These are phyloP conservation scores for Posidonia oceanica DNA, from an alignment of 116 monocot species.

Conservation along the genomic window DNA sequence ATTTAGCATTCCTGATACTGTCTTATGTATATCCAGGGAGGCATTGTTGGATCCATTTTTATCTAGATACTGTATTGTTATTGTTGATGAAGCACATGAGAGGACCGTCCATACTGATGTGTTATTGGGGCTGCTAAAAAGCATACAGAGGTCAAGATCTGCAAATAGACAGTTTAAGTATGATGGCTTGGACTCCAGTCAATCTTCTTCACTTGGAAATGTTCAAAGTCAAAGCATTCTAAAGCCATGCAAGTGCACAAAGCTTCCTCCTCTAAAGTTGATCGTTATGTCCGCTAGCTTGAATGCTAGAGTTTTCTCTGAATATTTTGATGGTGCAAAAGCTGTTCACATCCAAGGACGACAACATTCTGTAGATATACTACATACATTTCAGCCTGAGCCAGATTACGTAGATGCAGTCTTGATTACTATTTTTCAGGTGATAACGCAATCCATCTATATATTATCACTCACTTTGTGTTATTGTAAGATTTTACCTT, in stretches of 20 bases:
- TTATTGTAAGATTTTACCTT: background rate
- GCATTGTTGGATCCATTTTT: slow-evolving; percentile 76
- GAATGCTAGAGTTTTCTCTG: slow-evolving; percentile 85
- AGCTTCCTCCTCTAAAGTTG: slow-evolving; percentile 64
- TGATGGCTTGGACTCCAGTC: slow-evolving; percentile 8
- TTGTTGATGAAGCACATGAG: slow-evolving; percentile 99
- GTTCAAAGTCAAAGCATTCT: slow-evolving; percentile 10
- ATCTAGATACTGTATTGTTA: slow-evolving; percentile 68
- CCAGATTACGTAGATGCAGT: slow-evolving; percentile 79
- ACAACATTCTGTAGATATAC: slow-evolving; percentile 75
- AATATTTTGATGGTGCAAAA: slow-evolving; percentile 85
- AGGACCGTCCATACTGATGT: slow-evolving; percentile 97
- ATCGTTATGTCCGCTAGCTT: slow-evolving; percentile 98
- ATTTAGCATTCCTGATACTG: background rate
- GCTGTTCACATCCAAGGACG: slow-evolving; percentile 87
- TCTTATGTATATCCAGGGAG: slow-evolving; percentile 58
- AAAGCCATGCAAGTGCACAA: slow-evolving; percentile 27
- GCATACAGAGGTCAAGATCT: slow-evolving; percentile 52
- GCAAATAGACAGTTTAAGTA: background rate
- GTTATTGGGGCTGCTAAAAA: slow-evolving; percentile 77
- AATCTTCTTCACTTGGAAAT: slow-evolving; percentile 4
- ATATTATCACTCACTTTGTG: background rate
- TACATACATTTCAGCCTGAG: slow-evolving; percentile 75
- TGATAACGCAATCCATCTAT: slow-evolving; percentile 6
- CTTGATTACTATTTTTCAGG: slow-evolving; percentile 90